phyloP scores from a whole-genome alignment of 257 asterid genomes.

The Solanum dulcamara region DNA sequence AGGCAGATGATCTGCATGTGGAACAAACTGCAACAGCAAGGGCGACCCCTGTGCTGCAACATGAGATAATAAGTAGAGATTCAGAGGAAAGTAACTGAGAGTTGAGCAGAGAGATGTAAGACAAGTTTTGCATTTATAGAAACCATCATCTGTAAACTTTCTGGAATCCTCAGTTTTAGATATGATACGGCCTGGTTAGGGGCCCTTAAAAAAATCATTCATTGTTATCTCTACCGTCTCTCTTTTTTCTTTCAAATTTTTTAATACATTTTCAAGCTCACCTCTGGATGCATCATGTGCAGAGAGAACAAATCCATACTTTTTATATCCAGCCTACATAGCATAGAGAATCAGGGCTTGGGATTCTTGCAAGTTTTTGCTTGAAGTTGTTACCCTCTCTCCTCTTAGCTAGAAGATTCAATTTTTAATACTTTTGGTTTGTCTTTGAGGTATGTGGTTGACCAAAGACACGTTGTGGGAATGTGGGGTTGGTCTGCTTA shows the following conservation, averaged over 20 bases:
- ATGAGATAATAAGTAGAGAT: constrained; percentile 42
- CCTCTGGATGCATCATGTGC: constrained; percentile 13
- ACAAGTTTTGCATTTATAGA: constrained; percentile 37
- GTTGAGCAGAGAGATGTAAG: not conserved
- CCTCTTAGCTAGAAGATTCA: not conserved
- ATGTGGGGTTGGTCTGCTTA: not conserved
- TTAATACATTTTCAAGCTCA: not conserved
- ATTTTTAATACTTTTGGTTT: not conserved
- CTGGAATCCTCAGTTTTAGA: not conserved
- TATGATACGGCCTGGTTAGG: constrained; percentile 9
- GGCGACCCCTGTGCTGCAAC: constrained; percentile 70
- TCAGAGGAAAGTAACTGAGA: not conserved
- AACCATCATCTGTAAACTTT: constrained; percentile 25
- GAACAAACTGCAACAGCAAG: constrained; percentile 51
- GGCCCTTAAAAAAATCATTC: not conserved
- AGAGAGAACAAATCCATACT: not conserved
- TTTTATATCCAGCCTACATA: not conserved
- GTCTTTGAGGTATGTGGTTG: not conserved
- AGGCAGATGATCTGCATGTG: constrained; percentile 88
- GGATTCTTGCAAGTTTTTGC: not conserved
- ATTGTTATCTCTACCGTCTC: not conserved
- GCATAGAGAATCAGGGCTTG: not conserved
- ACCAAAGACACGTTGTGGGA: not conserved
- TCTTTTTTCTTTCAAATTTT: not conserved
- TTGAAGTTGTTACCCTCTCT: not conserved